Evolutionary conservation across 2,329 filamentous ascomycete species (phyloP).

Genomic region (Colletotrichum sp.): DNA sequence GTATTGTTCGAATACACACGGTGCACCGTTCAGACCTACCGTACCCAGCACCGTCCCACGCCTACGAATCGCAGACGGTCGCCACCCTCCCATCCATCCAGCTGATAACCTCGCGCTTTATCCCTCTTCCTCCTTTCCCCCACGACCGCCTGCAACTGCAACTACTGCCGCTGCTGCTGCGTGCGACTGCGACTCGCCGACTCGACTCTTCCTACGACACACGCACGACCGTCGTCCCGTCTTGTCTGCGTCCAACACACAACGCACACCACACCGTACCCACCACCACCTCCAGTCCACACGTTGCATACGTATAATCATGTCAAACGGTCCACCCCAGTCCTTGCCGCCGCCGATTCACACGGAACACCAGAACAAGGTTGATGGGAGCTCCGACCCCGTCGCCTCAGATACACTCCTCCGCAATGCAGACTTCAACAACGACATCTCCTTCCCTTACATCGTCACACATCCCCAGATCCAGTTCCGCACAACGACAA

Average conservation of each 20-base stretch:
- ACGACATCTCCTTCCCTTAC: conserved; percentile 22
- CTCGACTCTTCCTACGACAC: conserved; percentile 13
- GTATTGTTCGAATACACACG: not conserved
- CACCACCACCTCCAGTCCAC: conserved; percentile 4
- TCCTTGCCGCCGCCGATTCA: conserved; percentile 14
- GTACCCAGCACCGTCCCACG: not conserved
- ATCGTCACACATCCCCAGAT: conserved; percentile 26
- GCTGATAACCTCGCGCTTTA: conserved; percentile 29
- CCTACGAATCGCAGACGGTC: conserved; percentile 19
- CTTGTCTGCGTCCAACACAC: not conserved
- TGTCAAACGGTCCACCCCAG: conserved; percentile 22
- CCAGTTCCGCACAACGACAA: conserved; percentile 42
- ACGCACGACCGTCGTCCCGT: conserved; percentile 12
- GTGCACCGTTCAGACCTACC: not conserved
- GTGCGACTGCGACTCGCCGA: not conserved
- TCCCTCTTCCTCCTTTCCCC: conserved; percentile 21
- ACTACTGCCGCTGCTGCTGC: not conserved
- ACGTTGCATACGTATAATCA: conserved; percentile 15
- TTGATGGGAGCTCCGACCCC: conserved; percentile 15
- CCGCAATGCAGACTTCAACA: conserved; percentile 19
- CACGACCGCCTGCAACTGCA: conserved; percentile 6
- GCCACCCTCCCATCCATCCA: conserved; percentile 16
- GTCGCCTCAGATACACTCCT: conserved; percentile 18
- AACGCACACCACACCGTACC: not conserved
- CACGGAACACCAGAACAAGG: conserved; percentile 12